These are phyloP conservation scores for Xylaria palmicola DNA, from an alignment of 495 filamentous ascomycete genomes.

Conservation along the genomic window DNA sequence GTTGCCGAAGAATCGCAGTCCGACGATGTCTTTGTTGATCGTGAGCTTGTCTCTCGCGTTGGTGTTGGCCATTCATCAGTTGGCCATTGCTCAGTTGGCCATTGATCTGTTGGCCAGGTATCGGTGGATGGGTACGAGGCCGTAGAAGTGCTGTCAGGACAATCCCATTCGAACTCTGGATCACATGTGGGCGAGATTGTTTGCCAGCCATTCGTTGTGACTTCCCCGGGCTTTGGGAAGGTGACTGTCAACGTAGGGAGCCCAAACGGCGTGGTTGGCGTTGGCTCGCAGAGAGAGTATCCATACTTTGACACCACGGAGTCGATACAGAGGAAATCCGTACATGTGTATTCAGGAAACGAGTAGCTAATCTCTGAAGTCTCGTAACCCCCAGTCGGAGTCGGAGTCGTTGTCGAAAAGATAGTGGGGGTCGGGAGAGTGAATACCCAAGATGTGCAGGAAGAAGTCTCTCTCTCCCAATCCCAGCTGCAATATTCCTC, in stretches of 20 bases:
- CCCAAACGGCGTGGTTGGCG: neutral
- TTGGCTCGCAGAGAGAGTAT: conserved; percentile 4
- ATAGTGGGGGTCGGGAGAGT: neutral
- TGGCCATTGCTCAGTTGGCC: neutral
- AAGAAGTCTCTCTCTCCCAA: neutral
- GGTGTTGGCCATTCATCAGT: neutral
- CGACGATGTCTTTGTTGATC: neutral
- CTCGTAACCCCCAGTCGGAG: conserved; percentile 4
- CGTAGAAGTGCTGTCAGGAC: neutral
- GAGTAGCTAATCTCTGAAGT: neutral
- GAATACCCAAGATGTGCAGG: conserved; percentile 2
- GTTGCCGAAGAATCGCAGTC: neutral
- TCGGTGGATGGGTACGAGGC: neutral
- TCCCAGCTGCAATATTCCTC: conserved; percentile 9
- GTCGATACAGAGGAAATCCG: conserved; percentile 4
- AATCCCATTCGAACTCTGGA: neutral
- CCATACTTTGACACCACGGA: conserved; percentile 14
- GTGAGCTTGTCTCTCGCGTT: neutral
- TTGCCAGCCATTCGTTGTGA: neutral
- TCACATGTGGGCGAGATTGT: neutral
- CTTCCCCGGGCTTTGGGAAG: neutral
- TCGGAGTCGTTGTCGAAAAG: neutral
- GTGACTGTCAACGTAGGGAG: neutral
- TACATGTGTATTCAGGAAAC: conserved; percentile 9
- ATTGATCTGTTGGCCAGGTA: neutral